Conservation (phyloP, 1,284 basidiomycete genomes). For the Irpex lacteus region DNA sequence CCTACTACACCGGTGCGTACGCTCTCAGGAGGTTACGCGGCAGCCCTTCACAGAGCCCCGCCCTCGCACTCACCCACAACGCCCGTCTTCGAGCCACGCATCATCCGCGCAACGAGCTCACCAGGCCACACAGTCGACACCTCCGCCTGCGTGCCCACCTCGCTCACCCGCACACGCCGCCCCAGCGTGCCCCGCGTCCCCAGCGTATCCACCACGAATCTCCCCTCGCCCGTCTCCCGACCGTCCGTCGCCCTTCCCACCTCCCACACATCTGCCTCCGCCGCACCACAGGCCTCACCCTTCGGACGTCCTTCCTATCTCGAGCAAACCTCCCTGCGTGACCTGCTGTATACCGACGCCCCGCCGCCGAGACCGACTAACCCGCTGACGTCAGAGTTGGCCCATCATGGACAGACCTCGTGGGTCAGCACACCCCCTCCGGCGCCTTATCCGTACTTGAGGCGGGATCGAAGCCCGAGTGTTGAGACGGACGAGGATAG, state of each 20-base stretch:
- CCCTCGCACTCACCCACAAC: slow-evolving; percentile 11
- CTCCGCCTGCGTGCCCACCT: slow-evolving; percentile 11
- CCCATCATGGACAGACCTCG: slow-evolving; percentile 18
- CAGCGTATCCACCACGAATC: slow-evolving; percentile 36
- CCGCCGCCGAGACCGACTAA: slow-evolving; percentile 39
- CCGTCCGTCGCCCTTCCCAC: slow-evolving; percentile 16
- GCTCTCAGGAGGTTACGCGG: slow-evolving; percentile 19
- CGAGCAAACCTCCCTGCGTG: slow-evolving; percentile 67
- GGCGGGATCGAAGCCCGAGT: slow-evolving; percentile 29
- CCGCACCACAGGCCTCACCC: slow-evolving; percentile 27
- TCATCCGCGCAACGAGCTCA: slow-evolving; percentile 48
- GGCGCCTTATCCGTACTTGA: slow-evolving; percentile 27
- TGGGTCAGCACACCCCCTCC: slow-evolving; percentile 16
- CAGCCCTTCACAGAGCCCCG: slow-evolving; percentile 16
- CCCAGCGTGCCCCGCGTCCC: slow-evolving; percentile 18
- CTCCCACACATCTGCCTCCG: slow-evolving; percentile 3
- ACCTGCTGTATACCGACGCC: slow-evolving; percentile 63
- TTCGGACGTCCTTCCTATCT: slow-evolving; percentile 72
- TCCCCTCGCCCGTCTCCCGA: slow-evolving; percentile 21
- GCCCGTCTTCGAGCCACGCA: slow-evolving; percentile 58
- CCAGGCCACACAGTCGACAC: slow-evolving; percentile 10
- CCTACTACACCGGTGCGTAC: slow-evolving; percentile 25
- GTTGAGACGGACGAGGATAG: slow-evolving; percentile 52
- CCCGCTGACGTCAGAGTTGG: slow-evolving; percentile 7
- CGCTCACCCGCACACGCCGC: slow-evolving; percentile 11